Evolutionary conservation across 2,329 filamentous ascomycete species (phyloP).

Genomic region (Epichloe sp.): DNA sequence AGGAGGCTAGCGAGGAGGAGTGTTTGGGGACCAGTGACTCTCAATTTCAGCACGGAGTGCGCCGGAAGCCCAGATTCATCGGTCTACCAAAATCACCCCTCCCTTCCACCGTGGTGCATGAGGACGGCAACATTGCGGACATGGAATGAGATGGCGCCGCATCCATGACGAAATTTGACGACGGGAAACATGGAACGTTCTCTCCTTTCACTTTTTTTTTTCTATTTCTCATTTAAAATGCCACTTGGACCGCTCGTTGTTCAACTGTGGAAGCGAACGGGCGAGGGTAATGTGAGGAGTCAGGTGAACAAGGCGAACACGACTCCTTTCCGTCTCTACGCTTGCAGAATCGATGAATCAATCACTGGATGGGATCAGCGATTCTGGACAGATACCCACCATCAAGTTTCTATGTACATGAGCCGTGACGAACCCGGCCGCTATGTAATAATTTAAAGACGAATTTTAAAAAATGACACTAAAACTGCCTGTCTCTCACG

Average conservation of each 20-base stretch:
- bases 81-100: background rate
- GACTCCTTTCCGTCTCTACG: no score
- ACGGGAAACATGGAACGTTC: background rate
- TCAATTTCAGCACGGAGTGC: background rate
- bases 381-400: constrained; percentile 1
- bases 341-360: no score
- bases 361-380: background rate
- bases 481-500: no score
- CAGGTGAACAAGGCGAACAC: background rate
- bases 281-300: background rate
- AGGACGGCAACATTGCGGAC: background rate
- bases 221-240: background rate
- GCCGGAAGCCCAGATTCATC: background rate
- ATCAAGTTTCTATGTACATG: background rate
- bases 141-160: background rate
- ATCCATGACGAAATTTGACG: background rate
- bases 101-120: background rate
- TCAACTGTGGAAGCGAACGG: background rate
- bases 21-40: background rate
- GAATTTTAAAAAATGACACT: no score
- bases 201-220: background rate
- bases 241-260: no score
- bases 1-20: constrained; percentile 6
- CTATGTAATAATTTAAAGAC: background rate
- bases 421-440: background rate